A percentile compares a stretch with the other conserved stretches of the same genome.
Conservation (phyloP, 129 eudicot species). For the Arctium lappa region DNA sequence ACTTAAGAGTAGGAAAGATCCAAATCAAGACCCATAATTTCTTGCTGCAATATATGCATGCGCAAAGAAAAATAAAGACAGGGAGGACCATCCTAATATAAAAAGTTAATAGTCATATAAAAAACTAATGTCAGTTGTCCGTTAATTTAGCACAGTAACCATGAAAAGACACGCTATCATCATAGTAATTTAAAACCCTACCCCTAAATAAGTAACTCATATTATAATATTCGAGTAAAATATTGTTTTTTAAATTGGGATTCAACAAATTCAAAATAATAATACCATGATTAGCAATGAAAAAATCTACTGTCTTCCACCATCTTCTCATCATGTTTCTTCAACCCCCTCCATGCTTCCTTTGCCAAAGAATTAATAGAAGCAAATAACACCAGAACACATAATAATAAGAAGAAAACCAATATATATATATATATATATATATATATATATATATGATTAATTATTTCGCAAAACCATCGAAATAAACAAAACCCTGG, state of each 20-base stretch:
- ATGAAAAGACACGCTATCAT: conserved; percentile 25
- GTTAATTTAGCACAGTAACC: conserved; percentile 29
- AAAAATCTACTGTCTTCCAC: background rate
- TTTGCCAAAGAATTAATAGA: background rate
- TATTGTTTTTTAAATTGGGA: conserved; percentile 25
- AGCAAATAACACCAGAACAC: background rate
- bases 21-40: background rate
- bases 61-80: conserved; percentile 12
- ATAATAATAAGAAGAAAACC: background rate
- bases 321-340: background rate
- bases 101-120: conserved; percentile 12
- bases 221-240: background rate
- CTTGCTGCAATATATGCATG: conserved; percentile 15
- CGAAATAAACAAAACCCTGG: background rate
- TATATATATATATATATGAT: background rate
- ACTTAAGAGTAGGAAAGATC: background rate
- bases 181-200: conserved; percentile 20
- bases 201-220: conserved; percentile 12
- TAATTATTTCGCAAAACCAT: background rate
- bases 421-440: background rate
- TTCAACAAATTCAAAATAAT: conserved; percentile 16
- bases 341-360: background rate
- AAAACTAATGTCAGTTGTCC: conserved; percentile 21
- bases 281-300: background rate
- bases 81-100: conserved; percentile 28